A percentile compares a stretch with the other conserved stretches of the same genome.
Evolutionary conservation across 1,139 yeast species (phyloP).

Genomic region (Yamadazyma atmosphaerica): DNA sequence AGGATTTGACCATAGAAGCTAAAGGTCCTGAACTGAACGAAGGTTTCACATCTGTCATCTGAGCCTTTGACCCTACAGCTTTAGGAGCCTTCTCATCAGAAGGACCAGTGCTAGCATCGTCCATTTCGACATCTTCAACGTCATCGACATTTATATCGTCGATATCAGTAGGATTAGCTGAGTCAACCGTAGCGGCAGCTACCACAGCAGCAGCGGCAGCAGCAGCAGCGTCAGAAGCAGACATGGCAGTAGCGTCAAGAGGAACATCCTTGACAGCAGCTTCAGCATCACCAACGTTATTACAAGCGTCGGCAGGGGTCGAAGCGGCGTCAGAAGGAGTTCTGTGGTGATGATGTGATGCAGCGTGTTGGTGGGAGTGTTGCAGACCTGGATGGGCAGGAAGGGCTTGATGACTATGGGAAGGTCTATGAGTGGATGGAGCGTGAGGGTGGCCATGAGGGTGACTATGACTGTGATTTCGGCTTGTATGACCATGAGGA

Average conservation of each 20-base stretch:
- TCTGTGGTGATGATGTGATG: background rate
- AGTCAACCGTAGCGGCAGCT: background rate
- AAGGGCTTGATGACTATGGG: conserved; percentile 2
- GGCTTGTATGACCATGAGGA: background rate
- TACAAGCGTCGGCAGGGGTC: background rate
- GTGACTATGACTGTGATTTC: conserved; percentile 1
- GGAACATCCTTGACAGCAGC: background rate
- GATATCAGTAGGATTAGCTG: background rate
- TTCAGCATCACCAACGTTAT: background rate
- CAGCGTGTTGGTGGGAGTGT: too few species aligned
- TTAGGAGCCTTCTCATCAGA: background rate
- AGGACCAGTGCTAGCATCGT: conserved; percentile 1
- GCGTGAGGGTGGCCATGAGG: background rate
- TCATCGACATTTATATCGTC: background rate
- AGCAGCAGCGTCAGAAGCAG: background rate
- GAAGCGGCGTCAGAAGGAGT: too few species aligned
- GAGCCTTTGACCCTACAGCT: too few species aligned
- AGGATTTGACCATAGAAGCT: background rate
- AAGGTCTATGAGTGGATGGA: background rate
- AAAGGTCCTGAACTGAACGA: too few species aligned
- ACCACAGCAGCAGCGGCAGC: background rate
- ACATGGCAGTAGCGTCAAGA: background rate
- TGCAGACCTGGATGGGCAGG: too few species aligned
- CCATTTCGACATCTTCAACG: background rate
- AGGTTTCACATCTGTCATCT: too few species aligned